Base-by-base conservation (phyloP, 768 basidiomycete genomes). In the Naganishia randhawae region DNA sequence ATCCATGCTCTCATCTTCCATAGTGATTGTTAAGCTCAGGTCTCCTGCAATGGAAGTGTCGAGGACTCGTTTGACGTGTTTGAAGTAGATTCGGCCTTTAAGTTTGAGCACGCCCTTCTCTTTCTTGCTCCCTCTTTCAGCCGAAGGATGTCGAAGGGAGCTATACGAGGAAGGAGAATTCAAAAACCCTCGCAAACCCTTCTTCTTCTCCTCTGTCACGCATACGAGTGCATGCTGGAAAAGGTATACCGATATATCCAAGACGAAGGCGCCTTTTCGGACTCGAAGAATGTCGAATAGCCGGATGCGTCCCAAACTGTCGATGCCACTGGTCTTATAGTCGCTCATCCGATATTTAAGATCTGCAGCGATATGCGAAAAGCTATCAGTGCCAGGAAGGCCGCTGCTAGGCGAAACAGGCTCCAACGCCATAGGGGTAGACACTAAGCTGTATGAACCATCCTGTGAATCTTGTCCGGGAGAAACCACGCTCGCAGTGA, bases 221-320 rank as follows among this genome's bases (percentile, higher is more conserved):
- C 96, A 99, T 69, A 99, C 92, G 72, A 99, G 90, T 11, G 96
- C 96, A 79, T 97, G 92, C 75, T 89, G 89, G 86, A 97, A 99
- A 31, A 99, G 85, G 81, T 98, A 97, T 69, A 96, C 92, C 76
- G 88, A 90, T 80, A 97, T 97, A 78, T 96, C 94, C 65, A 93
- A 87, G 22, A 94, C 88, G 69, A 92, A 88, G 11, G 88, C 82
- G 72, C 95, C 95, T 55, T 94, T 87, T 61, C 92, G 86, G 50
- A 97, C 92, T 55, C 87, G 88, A 31, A 98, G 82, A 52, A 93
- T 83, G 80, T 96, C 95, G 78, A 91, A 96, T 86, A 96, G 91
- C 73, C 90, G 89, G 51, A 96, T 83, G 1, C 87, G 85, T 8
- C 95, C 96, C 29, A 97, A 86, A 31, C 75, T 75, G 62, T 90